Evolutionary conservation across 1,284 basidiomycete genomes (phyloP).

Genomic region (Fomes fomentarius): DNA sequence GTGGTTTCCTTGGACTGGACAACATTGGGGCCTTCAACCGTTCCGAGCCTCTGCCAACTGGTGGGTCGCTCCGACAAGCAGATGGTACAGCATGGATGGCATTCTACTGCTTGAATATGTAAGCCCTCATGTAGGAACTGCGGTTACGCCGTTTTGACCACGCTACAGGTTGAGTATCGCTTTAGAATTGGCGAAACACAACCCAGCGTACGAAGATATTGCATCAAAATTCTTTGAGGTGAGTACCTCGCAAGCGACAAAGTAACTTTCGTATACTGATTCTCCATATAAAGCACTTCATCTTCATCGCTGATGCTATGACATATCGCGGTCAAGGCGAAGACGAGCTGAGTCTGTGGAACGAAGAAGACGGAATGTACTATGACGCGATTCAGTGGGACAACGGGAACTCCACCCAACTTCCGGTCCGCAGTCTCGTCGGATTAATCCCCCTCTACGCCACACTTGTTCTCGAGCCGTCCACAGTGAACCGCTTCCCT

Average conservation of each 20-base stretch:
- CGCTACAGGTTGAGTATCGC: conserved; percentile 88
- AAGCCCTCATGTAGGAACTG: conserved; percentile 24
- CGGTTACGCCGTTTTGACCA: background rate
- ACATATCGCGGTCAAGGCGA: conserved; percentile 79
- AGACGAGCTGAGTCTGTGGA: conserved; percentile 88
- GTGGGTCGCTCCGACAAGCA: conserved; percentile 90
- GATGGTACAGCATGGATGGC: conserved; percentile 99
- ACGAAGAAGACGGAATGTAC: conserved; percentile 96
- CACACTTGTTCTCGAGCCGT: conserved; percentile 91
- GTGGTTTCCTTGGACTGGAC: conserved; percentile 96
- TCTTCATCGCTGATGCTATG: conserved; percentile 98
- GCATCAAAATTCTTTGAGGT: conserved; percentile 99
- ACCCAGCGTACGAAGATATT: conserved; percentile 97
- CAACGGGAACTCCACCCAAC: conserved; percentile 82
- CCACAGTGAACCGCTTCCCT: conserved; percentile 87
- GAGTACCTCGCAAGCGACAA: conserved; percentile 22
- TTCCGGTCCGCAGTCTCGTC: conserved; percentile 92
- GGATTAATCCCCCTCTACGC: conserved; percentile 96
- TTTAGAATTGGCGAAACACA: conserved; percentile 96
- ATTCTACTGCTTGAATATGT: conserved; percentile 97
- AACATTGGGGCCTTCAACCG: conserved; percentile 99
- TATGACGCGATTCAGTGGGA: conserved; percentile 96
- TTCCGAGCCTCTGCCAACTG: conserved; percentile 94
- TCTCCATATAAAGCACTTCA: conserved; percentile 73
- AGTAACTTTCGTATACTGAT: background rate